These are phyloP conservation scores for Exophiala bonariae DNA, from an alignment of 2,329 filamentous ascomycete genomes.

Conservation along the genomic window DNA sequence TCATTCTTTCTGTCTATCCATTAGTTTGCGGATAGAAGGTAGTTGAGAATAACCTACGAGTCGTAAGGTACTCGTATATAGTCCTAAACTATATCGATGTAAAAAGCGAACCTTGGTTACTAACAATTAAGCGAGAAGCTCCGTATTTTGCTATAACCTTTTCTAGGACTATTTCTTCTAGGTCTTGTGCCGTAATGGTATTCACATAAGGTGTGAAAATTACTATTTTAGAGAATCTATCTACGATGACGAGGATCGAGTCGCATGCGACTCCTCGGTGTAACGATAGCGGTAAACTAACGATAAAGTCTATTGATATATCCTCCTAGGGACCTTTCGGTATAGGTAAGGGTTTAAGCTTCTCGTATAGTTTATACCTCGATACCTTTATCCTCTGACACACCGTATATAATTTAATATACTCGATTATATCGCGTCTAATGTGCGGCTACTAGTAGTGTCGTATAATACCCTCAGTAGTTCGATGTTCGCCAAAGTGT, in stretches of 20 bases:
- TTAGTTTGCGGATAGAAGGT: background rate
- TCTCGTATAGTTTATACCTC: constrained; percentile 7
- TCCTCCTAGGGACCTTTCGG: constrained; percentile 1
- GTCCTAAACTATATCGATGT: background rate
- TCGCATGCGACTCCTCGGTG: constrained; percentile 11
- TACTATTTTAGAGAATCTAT: too few species aligned
- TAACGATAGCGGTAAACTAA: background rate
- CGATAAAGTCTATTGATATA: constrained; percentile 15
- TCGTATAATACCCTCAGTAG: constrained; percentile 1
- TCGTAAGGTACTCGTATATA: background rate
- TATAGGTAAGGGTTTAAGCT: background rate
- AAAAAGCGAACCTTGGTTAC: background rate
- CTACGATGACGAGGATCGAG: too few species aligned
- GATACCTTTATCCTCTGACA: constrained; percentile 6
- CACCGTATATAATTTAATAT: constrained; percentile 10
- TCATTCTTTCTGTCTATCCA: background rate
- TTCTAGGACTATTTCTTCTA: too few species aligned
- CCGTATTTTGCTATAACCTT: too few species aligned
- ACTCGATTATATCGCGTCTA: constrained; percentile 5
- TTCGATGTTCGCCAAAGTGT: constrained; percentile 5
- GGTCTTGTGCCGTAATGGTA: too few species aligned
- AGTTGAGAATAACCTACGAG: background rate
- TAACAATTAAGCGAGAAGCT: background rate
- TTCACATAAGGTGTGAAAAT: too few species aligned
- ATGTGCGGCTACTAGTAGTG: constrained; percentile 8